Conservation (phyloP, 345 rosid species). For the Melaleuca quinquenervia region DNA sequence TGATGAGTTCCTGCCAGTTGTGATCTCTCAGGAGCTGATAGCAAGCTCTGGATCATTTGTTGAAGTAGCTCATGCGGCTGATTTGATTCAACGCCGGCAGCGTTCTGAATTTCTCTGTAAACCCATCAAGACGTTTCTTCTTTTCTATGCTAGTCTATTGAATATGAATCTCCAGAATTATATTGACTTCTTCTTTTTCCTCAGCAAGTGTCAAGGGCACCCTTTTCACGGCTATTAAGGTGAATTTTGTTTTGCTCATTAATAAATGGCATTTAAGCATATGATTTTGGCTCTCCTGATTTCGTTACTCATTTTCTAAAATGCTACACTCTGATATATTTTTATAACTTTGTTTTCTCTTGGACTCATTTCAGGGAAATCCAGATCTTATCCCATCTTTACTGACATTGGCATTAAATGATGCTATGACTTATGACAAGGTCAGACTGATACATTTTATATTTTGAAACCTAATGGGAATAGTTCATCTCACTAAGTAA, state of each 20-base stretch:
- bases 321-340: background rate
- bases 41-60: constrained; percentile 49
- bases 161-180: background rate
- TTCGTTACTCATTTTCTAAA: background rate
- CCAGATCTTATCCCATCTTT: constrained; percentile 61
- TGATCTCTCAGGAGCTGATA: constrained; percentile 53
- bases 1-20: constrained; percentile 56
- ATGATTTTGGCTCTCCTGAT: background rate
- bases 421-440: constrained; percentile 83
- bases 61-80: constrained; percentile 67
- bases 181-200: background rate
- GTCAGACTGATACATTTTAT: constrained; percentile 20
- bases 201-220: constrained; percentile 58
- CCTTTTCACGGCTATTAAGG: constrained; percentile 42
- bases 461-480: background rate
- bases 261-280: background rate
- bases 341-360: background rate
- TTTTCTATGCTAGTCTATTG: background rate
- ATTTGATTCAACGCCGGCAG: constrained; percentile 79
- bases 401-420: constrained; percentile 73
- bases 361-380: constrained; percentile 28
- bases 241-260: background rate
- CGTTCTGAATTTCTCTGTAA: constrained; percentile 75
- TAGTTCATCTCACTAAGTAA: background rate
- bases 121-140: constrained; percentile 6